Conservation (phyloP, 1,284 basidiomycete species). For the Melanopsichium pennsylvanicum region DNA sequence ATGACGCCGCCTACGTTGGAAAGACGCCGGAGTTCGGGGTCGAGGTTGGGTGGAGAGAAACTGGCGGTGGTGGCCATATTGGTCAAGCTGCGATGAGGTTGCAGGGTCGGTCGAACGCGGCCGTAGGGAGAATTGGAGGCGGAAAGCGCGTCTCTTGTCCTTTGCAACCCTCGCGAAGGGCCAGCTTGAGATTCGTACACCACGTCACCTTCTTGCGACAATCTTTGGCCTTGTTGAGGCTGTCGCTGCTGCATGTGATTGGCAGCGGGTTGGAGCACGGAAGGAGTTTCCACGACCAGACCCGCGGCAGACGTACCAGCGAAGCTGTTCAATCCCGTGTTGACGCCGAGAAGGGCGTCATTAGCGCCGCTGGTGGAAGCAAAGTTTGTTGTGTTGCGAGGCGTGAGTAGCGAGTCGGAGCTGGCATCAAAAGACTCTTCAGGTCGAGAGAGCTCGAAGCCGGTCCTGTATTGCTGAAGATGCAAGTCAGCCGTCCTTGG, state of each 20-base stretch:
- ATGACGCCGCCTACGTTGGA: conserved; percentile 13
- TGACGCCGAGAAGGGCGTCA: conserved; percentile 10
- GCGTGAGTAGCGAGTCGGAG: conserved; percentile 8
- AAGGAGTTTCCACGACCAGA: conserved; percentile 18
- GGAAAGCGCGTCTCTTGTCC: conserved; percentile 22
- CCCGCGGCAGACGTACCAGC: conserved; percentile 7
- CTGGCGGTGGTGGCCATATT: conserved; percentile 7
- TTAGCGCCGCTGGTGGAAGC: not conserved
- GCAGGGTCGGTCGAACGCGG: conserved; percentile 15
- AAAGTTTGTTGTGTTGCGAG: not conserved
- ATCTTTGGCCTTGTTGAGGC: conserved; percentile 2
- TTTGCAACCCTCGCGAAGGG: conserved; percentile 28
- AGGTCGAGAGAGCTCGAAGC: conserved; percentile 13
- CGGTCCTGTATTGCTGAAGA: conserved; percentile 6
- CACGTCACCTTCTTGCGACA: conserved; percentile 17
- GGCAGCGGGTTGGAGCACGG: conserved; percentile 26
- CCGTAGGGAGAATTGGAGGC: conserved; percentile 26
- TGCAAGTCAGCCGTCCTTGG: conserved; percentile 27
- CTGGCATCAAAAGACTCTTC: conserved; percentile 14
- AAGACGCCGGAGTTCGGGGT: conserved; percentile 26
- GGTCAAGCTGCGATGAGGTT: conserved; percentile 18
- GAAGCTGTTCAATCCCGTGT: no score
- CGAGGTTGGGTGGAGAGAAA: conserved; percentile 27
- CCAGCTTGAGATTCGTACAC: conserved; percentile 41
- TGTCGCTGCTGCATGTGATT: conserved; percentile 17